Percentiles rank a stretch among this genome's conserved stretches.
These are phyloP conservation scores for Hanseniaspora sp. DNA, from an alignment of 1,139 yeast genomes.

Conservation along the genomic window DNA sequence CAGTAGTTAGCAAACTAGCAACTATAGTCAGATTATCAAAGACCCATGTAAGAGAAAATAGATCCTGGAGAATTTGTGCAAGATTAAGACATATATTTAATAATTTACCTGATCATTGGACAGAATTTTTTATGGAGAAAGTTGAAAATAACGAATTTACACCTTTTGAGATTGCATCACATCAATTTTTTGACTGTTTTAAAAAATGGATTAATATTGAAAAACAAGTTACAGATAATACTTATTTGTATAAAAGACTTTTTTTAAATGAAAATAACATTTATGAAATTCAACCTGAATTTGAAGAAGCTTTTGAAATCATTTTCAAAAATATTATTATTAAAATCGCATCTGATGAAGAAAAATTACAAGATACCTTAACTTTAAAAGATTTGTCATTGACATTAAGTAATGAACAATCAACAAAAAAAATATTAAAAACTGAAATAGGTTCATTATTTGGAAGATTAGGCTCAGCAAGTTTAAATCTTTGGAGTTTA, in stretches of 20 bases:
- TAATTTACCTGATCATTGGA: slow-evolving; percentile 50
- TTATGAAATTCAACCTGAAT: slow-evolving; percentile 7
- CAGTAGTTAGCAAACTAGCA: slow-evolving; percentile 81
- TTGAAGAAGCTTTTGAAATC: neutral
- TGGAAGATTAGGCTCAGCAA: slow-evolving; percentile 33
- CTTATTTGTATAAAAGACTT: slow-evolving; percentile 11
- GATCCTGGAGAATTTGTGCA: slow-evolving; percentile 78
- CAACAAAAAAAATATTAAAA: slow-evolving; percentile 22
- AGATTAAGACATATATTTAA: slow-evolving; percentile 63
- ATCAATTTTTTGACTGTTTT: slow-evolving; percentile 11
- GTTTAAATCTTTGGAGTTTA: slow-evolving; percentile 43
- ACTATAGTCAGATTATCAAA: slow-evolving; percentile 59
- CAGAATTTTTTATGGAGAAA: slow-evolving; percentile 18
- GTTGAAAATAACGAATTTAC: slow-evolving; percentile 7
- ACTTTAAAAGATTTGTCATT: neutral
- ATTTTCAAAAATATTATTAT: slow-evolving; percentile 3
- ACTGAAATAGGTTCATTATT: neutral
- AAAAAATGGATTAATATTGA: slow-evolving; percentile 15
- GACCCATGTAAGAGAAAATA: slow-evolving; percentile 66
- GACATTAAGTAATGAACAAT: slow-evolving; percentile 9
- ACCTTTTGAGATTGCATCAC: neutral
- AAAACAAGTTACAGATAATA: slow-evolving; percentile 7
- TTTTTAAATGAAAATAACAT: slow-evolving; percentile 24
- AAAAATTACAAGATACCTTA: neutral
- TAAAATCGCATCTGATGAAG: neutral